phyloP scores from a whole-genome alignment of 2,329 filamentous ascomycete genomes.

The Paraconiothyrium brasiliense region DNA sequence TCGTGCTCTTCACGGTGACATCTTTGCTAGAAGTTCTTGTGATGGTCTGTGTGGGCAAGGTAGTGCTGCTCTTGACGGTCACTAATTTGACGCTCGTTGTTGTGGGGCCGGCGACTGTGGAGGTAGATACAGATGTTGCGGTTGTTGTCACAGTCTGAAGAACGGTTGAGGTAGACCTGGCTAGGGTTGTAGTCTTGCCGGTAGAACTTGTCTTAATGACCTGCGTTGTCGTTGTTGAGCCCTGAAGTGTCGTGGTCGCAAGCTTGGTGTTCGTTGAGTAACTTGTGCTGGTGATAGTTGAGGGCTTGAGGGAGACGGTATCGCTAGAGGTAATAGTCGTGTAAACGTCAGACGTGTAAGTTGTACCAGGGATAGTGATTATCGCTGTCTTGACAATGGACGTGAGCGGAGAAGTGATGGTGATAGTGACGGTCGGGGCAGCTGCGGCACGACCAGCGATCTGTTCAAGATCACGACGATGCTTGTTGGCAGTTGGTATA shows the following conservation, averaged over 20 bases:
- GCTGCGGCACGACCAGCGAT: conserved; percentile 30
- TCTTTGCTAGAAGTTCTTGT: background rate
- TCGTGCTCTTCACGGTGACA: background rate
- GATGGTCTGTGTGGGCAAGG: background rate
- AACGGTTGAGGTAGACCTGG: conserved; percentile 26
- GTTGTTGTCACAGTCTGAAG: conserved; percentile 2
- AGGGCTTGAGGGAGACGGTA: background rate
- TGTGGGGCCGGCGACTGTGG: background rate
- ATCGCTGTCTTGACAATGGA: conserved; percentile 33
- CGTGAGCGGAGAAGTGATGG: conserved; percentile 30
- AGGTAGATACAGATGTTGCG: background rate
- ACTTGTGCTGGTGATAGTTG: background rate
- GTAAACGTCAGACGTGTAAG: conserved; percentile 14
- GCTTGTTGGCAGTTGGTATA: conserved; percentile 39
- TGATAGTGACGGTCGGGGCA: conserved; percentile 27
- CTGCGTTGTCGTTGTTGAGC: background rate
- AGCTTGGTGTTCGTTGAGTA: background rate
- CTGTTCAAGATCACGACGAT: conserved; percentile 37
- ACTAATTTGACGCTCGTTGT: background rate
- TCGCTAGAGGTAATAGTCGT: conserved; percentile 27
- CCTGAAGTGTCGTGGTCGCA: background rate
- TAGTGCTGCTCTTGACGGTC: background rate
- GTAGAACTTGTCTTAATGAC: conserved; percentile 9
- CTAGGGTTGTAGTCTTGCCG: conserved; percentile 32
- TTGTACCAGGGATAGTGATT: conserved; percentile 35